Evolutionary conservation across 1,284 basidiomycete genomes (phyloP).

Genomic region (Spongispora temasekensis): DNA sequence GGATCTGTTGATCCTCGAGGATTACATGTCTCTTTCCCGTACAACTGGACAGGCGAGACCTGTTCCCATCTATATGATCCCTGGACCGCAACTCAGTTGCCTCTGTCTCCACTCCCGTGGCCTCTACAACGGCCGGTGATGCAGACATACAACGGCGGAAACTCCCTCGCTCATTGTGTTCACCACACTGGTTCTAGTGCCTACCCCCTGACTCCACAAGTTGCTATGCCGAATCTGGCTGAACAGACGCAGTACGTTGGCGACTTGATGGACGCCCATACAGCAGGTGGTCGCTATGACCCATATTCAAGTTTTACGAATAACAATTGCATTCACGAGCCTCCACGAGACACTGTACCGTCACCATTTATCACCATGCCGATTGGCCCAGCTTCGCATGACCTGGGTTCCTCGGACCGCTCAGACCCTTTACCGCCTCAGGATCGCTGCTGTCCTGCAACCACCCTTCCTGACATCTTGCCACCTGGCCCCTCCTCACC

Average conservation of each 20-base stretch:
- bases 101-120: neutral
- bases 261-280: conserved; percentile 7
- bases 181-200: neutral
- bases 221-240: conserved; percentile 10
- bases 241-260: neutral
- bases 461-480: neutral
- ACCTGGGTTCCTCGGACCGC: neutral
- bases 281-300: neutral
- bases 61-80: neutral
- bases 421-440: neutral
- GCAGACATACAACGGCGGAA: neutral
- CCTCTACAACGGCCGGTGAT: neutral
- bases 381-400: conserved; percentile 1
- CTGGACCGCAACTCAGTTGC: neutral
- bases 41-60: neutral
- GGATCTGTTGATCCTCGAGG: neutral
- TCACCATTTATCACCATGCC: conserved; percentile 6
- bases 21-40: neutral
- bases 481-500: neutral
- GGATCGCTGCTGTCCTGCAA: neutral
- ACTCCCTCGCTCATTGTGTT: neutral
- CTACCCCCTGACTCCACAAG: conserved; percentile 1
- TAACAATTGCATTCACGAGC: neutral
- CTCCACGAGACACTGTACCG: neutral
- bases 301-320: neutral